Percentiles rank a stretch among this genome's conserved stretches.
These are phyloP conservation scores for Sugiyamaella chiloensis DNA, from an alignment of 805 yeast species.

Conservation along the genomic window DNA sequence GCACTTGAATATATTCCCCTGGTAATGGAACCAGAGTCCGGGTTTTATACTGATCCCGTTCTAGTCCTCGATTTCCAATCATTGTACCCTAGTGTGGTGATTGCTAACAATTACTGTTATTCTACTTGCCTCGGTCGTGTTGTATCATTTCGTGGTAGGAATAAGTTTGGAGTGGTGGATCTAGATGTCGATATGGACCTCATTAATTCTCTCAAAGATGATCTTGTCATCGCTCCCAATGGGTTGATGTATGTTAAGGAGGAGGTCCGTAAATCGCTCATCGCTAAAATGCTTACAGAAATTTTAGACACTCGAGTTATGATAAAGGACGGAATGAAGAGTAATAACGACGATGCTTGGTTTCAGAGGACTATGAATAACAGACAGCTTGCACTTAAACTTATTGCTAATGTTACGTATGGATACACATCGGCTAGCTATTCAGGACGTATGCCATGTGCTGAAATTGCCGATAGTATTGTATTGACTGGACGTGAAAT, in stretches of 20 bases:
- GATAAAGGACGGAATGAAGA: slow-evolving; percentile 71
- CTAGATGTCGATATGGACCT: slow-evolving; percentile 57
- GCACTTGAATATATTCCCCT: slow-evolving; percentile 86
- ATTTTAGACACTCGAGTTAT: slow-evolving; percentile 74
- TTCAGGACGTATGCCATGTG: slow-evolving; percentile 96
- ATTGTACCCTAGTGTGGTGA: slow-evolving; percentile 85
- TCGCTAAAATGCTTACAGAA: slow-evolving; percentile 83
- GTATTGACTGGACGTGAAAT: slow-evolving; percentile 90
- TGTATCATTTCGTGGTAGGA: slow-evolving; percentile 31
- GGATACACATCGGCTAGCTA: slow-evolving; percentile 94
- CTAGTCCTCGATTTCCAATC: slow-evolving; percentile 92
- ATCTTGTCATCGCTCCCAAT: slow-evolving; percentile 76
- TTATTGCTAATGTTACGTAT: slow-evolving; percentile 92
- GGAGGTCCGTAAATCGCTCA: slow-evolving; percentile 60
- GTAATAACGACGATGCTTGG: slow-evolving; percentile 28
- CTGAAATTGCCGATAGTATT: slow-evolving; percentile 92
- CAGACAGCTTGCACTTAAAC: slow-evolving; percentile 80
- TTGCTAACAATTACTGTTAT: slow-evolving; percentile 78
- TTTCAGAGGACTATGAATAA: slow-evolving; percentile 57
- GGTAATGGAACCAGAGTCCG: slow-evolving; percentile 88
- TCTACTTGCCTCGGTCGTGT: slow-evolving; percentile 42
- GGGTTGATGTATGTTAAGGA: slow-evolving; percentile 76
- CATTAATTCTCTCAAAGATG: slow-evolving; percentile 47
- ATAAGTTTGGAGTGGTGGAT: slow-evolving; percentile 38
- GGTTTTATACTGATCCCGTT: slow-evolving; percentile 82